These are phyloP conservation scores for Ophiostoma australiae DNA, from an alignment of 2,329 filamentous ascomycete species.

Conservation along the genomic window DNA sequence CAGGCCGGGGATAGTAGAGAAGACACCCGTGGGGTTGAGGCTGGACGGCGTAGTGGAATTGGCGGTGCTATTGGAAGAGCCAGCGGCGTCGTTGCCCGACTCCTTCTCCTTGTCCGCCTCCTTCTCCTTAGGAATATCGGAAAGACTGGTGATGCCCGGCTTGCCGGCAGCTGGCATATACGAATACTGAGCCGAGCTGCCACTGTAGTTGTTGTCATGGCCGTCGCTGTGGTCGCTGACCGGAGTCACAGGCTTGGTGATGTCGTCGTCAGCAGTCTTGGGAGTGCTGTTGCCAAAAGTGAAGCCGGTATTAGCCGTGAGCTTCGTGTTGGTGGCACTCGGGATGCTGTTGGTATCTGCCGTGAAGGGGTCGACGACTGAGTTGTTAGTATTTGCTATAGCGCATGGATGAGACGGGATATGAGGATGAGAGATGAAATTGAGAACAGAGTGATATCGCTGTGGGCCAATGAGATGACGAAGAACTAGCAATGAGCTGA, in stretches of 20 bases:
- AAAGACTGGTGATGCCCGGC: not conserved
- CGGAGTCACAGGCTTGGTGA: conserved; percentile 21
- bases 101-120: no score
- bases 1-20: not conserved
- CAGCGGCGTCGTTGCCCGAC: not conserved
- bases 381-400: not conserved
- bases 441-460: not conserved
- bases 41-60: not conserved
- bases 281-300: not conserved
- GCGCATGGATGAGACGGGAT: not conserved
- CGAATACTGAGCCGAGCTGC: not conserved
- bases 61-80: not conserved
- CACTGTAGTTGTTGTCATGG: not conserved
- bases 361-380: not conserved
- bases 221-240: conserved; percentile 16
- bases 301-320: not conserved
- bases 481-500: not conserved
- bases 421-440: not conserved
- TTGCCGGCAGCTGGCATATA: not conserved
- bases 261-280: not conserved
- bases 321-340: not conserved
- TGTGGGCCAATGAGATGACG: not conserved
- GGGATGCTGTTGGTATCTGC: not conserved
- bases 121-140: not conserved
- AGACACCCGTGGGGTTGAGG: conserved; percentile 11